phyloP scores from a whole-genome alignment of 371 early-diverging fungal genomes.

The Synchytrium microbalum region DNA sequence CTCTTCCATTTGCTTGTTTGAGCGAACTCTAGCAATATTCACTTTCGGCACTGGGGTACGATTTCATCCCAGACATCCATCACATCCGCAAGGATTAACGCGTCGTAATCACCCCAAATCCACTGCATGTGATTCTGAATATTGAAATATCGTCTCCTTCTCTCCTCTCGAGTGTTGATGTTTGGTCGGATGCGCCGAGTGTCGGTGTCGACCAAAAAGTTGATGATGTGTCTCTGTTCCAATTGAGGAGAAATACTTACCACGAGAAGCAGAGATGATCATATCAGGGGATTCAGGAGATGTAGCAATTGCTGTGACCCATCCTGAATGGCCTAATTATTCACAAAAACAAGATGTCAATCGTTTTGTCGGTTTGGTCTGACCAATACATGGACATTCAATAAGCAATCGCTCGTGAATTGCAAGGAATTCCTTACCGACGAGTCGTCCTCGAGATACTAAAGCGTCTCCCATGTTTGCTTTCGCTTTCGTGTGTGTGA shows the following conservation, averaged over 20 bases:
- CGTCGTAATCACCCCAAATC: background rate
- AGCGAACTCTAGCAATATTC: background rate
- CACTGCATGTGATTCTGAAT: too few relatives aligned
- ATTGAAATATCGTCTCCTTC: too few relatives aligned
- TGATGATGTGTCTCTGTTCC: background rate
- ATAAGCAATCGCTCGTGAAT: background rate
- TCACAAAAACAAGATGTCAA: background rate
- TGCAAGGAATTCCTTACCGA: background rate
- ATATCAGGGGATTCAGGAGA: conserved; percentile 84
- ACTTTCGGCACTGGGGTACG: background rate
- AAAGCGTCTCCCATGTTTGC: background rate
- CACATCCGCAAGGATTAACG: background rate
- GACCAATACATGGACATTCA: background rate
- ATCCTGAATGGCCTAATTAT: conserved; percentile 61
- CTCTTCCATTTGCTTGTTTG: background rate
- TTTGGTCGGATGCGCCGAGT: too few relatives aligned
- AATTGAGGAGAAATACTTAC: conserved; percentile 47
- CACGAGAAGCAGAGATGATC: conserved; percentile 87
- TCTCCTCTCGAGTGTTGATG: too few relatives aligned
- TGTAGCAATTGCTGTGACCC: conserved; percentile 93
- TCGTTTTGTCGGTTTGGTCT: too few relatives aligned
- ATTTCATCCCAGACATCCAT: background rate
- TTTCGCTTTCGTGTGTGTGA: too few relatives aligned
- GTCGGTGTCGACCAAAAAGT: background rate
- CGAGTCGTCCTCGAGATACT: background rate